phyloP scores from a whole-genome alignment of 805 yeast genomes.

The Starmerella stigmatis region DNA sequence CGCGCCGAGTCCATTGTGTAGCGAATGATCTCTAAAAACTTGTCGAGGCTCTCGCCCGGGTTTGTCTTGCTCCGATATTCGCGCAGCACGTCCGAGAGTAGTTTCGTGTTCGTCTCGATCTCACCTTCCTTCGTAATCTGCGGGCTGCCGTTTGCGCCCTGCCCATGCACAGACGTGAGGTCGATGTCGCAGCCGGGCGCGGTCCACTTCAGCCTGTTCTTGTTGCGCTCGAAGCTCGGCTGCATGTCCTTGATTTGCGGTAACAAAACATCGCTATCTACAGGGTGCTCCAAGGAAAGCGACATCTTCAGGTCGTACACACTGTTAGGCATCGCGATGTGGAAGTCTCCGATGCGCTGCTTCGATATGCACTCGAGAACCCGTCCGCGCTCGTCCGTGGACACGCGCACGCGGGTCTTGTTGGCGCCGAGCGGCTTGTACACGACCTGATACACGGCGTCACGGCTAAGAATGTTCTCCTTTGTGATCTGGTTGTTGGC shows the following conservation, averaged over 20 bases:
- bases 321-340: conserved; percentile 64
- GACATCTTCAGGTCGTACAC: conserved; percentile 69
- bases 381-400: conserved; percentile 25
- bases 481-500: conserved; percentile 10
- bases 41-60: conserved; percentile 37
- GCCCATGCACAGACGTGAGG: conserved; percentile 28
- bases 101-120: conserved; percentile 40
- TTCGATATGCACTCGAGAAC: conserved; percentile 58
- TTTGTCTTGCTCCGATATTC: conserved; percentile 27
- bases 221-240: conserved; percentile 45
- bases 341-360: conserved; percentile 59
- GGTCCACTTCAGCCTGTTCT: conserved; percentile 61
- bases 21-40: conserved; percentile 50
- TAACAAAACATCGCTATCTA: conserved; percentile 31
- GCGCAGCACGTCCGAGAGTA: conserved; percentile 36
- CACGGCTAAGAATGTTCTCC: conserved; percentile 15
- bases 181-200: conserved; percentile 42
- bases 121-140: conserved; percentile 37
- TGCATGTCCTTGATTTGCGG: conserved; percentile 30
- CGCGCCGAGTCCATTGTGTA: conserved; percentile 39
- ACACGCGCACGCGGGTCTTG: conserved; percentile 24
- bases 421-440: conserved; percentile 7
- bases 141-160: background rate
- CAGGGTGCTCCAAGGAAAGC: conserved; percentile 67
- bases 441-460: conserved; percentile 15